Conservation (phyloP, 768 basidiomycete genomes). For the Phylloporus arenicola region DNA sequence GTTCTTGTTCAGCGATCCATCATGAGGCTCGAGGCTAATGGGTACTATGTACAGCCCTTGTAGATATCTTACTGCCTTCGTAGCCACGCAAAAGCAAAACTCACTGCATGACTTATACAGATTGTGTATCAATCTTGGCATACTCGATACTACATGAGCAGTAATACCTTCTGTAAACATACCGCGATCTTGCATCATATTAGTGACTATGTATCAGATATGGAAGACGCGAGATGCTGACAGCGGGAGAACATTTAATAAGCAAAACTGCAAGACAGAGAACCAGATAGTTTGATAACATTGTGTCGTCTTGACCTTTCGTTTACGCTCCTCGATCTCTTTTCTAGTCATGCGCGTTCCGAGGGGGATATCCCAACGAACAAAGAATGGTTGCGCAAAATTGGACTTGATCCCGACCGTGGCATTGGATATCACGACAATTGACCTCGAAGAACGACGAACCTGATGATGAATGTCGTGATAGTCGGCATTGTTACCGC, state of each 20-base stretch:
- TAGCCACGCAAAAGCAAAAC: too few species aligned
- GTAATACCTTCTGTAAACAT: too few species aligned
- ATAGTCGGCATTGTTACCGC: constrained; percentile 89
- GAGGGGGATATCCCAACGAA: constrained; percentile 86
- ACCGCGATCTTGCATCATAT: too few species aligned
- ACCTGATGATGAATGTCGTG: constrained; percentile 98
- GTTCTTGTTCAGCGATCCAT: not conserved
- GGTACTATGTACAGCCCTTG: too few species aligned
- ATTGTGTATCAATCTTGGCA: too few species aligned
- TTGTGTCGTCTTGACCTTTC: constrained; percentile 29
- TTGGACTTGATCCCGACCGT: constrained; percentile 86
- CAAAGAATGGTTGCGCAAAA: constrained; percentile 92
- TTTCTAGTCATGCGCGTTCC: constrained; percentile 78
- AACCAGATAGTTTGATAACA: not conserved
- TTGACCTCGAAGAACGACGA: constrained; percentile 11
- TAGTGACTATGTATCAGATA: too few species aligned
- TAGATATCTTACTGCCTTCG: too few species aligned
- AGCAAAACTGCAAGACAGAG: not conserved
- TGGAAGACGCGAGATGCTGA: too few species aligned
- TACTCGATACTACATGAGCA: too few species aligned
- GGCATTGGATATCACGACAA: not conserved
- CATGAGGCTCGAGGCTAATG: too few species aligned
- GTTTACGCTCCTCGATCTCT: constrained; percentile 52
- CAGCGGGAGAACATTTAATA: not conserved
- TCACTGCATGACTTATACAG: too few species aligned